Percentiles rank a stretch among this genome's conserved stretches.
phyloP scores from a whole-genome alignment of 2,329 filamentous ascomycete species.

The Hymenoscyphus linearis region DNA sequence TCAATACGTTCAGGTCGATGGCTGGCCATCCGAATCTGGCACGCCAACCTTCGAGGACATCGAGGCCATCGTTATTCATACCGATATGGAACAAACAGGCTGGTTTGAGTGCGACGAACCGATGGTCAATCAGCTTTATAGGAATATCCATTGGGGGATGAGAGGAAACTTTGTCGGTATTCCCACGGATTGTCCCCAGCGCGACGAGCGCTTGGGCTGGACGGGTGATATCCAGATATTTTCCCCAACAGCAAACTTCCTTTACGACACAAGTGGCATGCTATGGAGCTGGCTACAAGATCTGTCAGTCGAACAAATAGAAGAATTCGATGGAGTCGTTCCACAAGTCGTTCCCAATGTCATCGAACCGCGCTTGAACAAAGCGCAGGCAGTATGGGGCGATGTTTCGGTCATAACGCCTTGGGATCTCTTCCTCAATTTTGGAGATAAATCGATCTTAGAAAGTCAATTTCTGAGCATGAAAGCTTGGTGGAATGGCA shows the following conservation, averaged over 20 bases:
- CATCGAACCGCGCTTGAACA: conserved; percentile 10
- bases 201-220: conserved; percentile 45
- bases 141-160: conserved; percentile 44
- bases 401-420: conserved; percentile 39
- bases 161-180: conserved; percentile 42
- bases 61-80: conserved; percentile 23
- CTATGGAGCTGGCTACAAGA: conserved; percentile 32
- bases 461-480: conserved; percentile 37
- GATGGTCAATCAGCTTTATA: conserved; percentile 40
- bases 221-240: conserved; percentile 44
- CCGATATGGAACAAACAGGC: conserved; percentile 25
- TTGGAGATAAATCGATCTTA: conserved; percentile 35
- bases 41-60: conserved; percentile 11
- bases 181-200: conserved; percentile 44
- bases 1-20: conserved; percentile 33
- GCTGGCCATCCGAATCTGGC: conserved; percentile 7
- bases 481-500: conserved; percentile 37
- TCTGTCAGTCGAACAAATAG: conserved; percentile 34
- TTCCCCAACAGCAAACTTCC: conserved; percentile 38
- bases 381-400: conserved; percentile 35
- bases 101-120: conserved; percentile 24
- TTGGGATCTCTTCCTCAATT: conserved; percentile 38
- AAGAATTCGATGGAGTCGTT: conserved; percentile 10
- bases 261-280: conserved; percentile 38
- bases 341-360: conserved; percentile 21